phyloP scores from a whole-genome alignment of 2,329 filamentous ascomycete genomes.

The Monosporascus sp. region DNA sequence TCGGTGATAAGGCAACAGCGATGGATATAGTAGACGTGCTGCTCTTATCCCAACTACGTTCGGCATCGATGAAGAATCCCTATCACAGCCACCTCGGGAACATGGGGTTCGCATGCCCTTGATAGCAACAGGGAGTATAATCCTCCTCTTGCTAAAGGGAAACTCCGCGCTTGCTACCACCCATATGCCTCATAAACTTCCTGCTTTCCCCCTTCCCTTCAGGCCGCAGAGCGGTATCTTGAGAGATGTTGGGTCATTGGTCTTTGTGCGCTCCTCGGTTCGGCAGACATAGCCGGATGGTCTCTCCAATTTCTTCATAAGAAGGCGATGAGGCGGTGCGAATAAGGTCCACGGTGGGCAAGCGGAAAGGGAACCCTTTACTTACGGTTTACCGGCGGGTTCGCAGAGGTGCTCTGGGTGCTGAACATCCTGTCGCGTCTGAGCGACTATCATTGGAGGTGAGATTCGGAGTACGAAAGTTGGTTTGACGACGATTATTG shows the following conservation, averaged over 20 bases:
- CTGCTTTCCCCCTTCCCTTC: too few relatives aligned
- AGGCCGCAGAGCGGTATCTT: too few relatives aligned
- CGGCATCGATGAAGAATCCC: too few relatives aligned
- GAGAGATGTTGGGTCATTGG: not conserved
- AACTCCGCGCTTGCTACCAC: too few relatives aligned
- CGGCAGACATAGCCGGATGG: too few relatives aligned
- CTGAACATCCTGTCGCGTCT: slow-evolving; percentile 21
- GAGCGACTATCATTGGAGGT: slow-evolving; percentile 14
- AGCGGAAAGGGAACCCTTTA: slow-evolving; percentile 18
- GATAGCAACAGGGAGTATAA: too few relatives aligned
- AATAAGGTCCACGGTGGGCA: slow-evolving; percentile 6
- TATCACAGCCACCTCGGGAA: too few relatives aligned
- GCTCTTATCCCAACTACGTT: too few relatives aligned
- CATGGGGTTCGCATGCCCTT: too few relatives aligned
- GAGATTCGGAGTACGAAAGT: not conserved
- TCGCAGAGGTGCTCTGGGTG: slow-evolving; percentile 14
- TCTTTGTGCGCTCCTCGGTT: not conserved
- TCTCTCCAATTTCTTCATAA: too few relatives aligned
- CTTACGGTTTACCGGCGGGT: slow-evolving; percentile 24
- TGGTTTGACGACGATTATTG: not conserved
- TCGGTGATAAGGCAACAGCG: not conserved
- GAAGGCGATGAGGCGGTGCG: not conserved
- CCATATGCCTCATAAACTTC: too few relatives aligned
- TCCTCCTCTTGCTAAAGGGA: too few relatives aligned
- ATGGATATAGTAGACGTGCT: not conserved